These are phyloP conservation scores for Ananas comosus DNA, from an alignment of 176 grass and related monocot species.

Conservation along the genomic window DNA sequence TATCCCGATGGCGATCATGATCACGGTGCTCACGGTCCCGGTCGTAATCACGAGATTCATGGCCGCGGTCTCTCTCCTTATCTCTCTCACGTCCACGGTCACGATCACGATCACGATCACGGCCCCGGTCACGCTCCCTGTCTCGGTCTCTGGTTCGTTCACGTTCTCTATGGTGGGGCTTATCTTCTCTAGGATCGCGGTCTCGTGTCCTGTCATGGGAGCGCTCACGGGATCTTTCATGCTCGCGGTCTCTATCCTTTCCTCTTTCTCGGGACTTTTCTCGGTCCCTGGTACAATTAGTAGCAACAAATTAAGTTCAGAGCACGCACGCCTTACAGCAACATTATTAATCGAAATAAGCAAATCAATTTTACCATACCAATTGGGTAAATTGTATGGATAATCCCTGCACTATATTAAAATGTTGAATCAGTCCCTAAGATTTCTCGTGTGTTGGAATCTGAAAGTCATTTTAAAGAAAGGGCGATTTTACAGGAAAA, in stretches of 20 bases:
- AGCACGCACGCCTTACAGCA: too few relatives aligned
- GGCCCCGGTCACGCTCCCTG: slow-evolving; percentile 44
- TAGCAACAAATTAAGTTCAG: neutral
- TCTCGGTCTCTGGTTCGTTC: slow-evolving; percentile 51
- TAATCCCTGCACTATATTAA: neutral
- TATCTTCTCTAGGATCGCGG: slow-evolving; percentile 25
- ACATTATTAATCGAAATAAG: neutral
- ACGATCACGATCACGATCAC: slow-evolving; percentile 48
- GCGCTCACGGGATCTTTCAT: slow-evolving; percentile 23
- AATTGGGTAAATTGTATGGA: neutral
- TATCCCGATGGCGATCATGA: slow-evolving; percentile 54
- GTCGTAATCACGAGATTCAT: slow-evolving; percentile 32
- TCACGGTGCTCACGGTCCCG: slow-evolving; percentile 39
- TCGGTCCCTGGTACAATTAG: slow-evolving; percentile 28
- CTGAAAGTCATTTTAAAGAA: too few relatives aligned
- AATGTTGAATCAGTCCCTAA: neutral
- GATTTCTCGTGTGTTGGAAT: neutral
- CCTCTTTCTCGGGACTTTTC: slow-evolving; percentile 61
- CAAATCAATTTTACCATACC: neutral
- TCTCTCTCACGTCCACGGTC: slow-evolving; percentile 31
- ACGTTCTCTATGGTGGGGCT: slow-evolving; percentile 41
- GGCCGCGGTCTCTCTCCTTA: slow-evolving; percentile 53
- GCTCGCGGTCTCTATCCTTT: slow-evolving; percentile 33
- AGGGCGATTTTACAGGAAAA: too few relatives aligned
- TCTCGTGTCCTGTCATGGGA: neutral